Conservation (phyloP, 2,329 filamentous ascomycete genomes). For the Colletotrichum theobromicola region DNA sequence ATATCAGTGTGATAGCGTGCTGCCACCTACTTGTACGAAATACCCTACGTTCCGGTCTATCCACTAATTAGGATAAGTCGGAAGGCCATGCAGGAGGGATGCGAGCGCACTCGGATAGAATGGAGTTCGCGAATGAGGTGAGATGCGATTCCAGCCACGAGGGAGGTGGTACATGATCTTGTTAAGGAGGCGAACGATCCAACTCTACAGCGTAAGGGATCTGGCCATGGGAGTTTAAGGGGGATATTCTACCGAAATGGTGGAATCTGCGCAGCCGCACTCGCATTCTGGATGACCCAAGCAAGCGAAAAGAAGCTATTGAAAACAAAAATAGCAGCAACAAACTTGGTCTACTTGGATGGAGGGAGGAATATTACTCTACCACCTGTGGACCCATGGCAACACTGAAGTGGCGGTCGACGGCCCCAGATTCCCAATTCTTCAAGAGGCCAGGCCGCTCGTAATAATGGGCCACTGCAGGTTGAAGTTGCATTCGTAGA, state of each 20-base stretch:
- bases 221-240: neutral
- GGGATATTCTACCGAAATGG: neutral
- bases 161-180: neutral
- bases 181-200: neutral
- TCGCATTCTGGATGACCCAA: neutral
- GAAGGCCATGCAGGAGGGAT: neutral
- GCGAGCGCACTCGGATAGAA: neutral
- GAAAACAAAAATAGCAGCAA: neutral
- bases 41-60: neutral
- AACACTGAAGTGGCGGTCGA: neutral
- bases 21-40: neutral
- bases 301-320: neutral
- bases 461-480: slow-evolving; percentile 5
- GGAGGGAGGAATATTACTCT: neutral
- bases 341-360: neutral
- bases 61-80: neutral
- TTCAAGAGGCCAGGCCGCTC: slow-evolving; percentile 12
- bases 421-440: slow-evolving; percentile 3
- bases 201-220: neutral
- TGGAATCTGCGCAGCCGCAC: neutral
- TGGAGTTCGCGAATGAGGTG: neutral
- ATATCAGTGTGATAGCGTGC: neutral
- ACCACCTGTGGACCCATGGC: neutral
- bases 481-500: neutral
- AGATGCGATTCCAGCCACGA: neutral